A percentile compares a stretch with the other conserved stretches of the same genome.
Evolutionary conservation across 495 filamentous ascomycete species (phyloP).

Genomic region (Penicillium angulare): DNA sequence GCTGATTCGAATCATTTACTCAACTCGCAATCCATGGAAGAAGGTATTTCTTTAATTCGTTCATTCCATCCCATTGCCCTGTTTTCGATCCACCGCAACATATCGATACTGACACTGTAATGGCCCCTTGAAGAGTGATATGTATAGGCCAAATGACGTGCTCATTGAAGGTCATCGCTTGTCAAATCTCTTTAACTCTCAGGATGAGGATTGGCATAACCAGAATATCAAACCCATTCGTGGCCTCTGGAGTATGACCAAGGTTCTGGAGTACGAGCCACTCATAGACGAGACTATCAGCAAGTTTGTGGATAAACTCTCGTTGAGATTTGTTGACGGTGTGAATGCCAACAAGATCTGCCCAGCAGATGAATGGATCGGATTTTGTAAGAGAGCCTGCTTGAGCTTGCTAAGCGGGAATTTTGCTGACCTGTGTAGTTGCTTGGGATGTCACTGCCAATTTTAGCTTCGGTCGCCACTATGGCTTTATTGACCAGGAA

Average conservation of each 20-base stretch:
- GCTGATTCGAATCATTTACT: slow-evolving; percentile 46
- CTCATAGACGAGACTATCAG: slow-evolving; percentile 27
- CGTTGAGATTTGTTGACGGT: slow-evolving; percentile 17
- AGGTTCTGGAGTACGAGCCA: slow-evolving; percentile 28
- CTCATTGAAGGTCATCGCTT: slow-evolving; percentile 22
- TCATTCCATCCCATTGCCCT: too few relatives aligned
- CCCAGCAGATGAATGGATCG: slow-evolving; percentile 40
- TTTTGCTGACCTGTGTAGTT: slow-evolving; percentile 12
- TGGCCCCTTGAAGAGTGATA: too few relatives aligned
- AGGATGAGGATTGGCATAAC: slow-evolving; percentile 43
- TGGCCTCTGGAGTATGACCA: slow-evolving; percentile 39
- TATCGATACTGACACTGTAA: too few relatives aligned
- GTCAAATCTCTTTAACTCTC: slow-evolving; percentile 38
- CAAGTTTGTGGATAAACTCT: slow-evolving; percentile 23
- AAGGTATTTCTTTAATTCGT: slow-evolving; percentile 15
- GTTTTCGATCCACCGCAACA: too few relatives aligned
- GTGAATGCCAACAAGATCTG: slow-evolving; percentile 20
- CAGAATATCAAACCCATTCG: slow-evolving; percentile 30
- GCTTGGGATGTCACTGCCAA: slow-evolving; percentile 47
- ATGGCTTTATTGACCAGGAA: slow-evolving; percentile 42
- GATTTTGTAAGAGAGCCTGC: slow-evolving; percentile 30
- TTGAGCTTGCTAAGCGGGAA: background rate
- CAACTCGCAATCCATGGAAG: slow-evolving; percentile 24
- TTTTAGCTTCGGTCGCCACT: slow-evolving; percentile 36
- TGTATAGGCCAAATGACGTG: slow-evolving; percentile 24